phyloP scores from a whole-genome alignment of 2,329 filamentous ascomycete species.

The Paradendryphiella salina region DNA sequence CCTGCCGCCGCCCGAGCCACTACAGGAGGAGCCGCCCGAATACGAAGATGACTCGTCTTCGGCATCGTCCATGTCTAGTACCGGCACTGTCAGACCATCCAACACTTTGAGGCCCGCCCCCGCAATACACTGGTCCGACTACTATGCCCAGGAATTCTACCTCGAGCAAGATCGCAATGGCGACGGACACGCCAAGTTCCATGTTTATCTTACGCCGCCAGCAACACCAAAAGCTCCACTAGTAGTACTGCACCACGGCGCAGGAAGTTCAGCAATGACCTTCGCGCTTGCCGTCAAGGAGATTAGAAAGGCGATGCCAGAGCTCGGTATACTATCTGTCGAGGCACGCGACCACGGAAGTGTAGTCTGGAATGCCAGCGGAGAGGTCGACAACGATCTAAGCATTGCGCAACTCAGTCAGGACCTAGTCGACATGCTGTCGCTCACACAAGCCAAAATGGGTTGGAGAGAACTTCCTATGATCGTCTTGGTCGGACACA shows the following conservation, averaged over 20 bases:
- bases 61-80: slow-evolving; percentile 85
- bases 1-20: slow-evolving; percentile 58
- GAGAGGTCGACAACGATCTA: slow-evolving; percentile 62
- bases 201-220: slow-evolving; percentile 87
- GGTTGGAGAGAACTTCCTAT: slow-evolving; percentile 74
- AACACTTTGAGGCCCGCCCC: slow-evolving; percentile 65
- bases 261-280: slow-evolving; percentile 87
- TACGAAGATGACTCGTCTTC: slow-evolving; percentile 57
- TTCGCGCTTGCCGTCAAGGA: slow-evolving; percentile 82
- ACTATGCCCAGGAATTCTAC: slow-evolving; percentile 86
- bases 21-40: slow-evolving; percentile 53
- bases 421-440: slow-evolving; percentile 73
- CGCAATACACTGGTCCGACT: slow-evolving; percentile 80
- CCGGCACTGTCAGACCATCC: slow-evolving; percentile 86
- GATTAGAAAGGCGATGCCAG: slow-evolving; percentile 74
- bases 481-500: slow-evolving; percentile 85
- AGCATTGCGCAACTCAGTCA: slow-evolving; percentile 70
- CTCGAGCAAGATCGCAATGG: slow-evolving; percentile 55
- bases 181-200: slow-evolving; percentile 63
- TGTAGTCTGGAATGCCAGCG: slow-evolving; percentile 49
- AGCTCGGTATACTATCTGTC: slow-evolving; percentile 79
- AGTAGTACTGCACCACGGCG: slow-evolving; percentile 93
- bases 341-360: slow-evolving; percentile 89
- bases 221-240: slow-evolving; percentile 68
- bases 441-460: slow-evolving; percentile 68